Evolutionary conservation across 139 green algal genomes (phyloP).

Genomic region (Chlorella sp.): DNA sequence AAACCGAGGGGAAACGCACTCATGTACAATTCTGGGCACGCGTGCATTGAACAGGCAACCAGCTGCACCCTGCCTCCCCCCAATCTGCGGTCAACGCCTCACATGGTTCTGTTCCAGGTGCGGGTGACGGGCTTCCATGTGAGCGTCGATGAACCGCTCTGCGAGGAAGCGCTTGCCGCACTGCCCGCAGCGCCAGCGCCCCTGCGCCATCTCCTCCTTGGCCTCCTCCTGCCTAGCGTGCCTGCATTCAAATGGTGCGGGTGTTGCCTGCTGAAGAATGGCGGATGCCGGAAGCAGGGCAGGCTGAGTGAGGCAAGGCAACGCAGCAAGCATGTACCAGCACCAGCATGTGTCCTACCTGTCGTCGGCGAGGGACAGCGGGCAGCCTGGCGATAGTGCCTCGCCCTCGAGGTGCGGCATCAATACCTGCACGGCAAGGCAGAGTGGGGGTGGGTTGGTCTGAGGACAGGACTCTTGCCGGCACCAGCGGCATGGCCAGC

Average conservation of each 20-base stretch:
- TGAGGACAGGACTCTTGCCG: neutral
- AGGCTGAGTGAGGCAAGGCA: neutral
- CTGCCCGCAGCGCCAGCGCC: conserved; percentile 9
- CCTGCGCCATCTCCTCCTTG: neutral
- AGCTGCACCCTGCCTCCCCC: neutral
- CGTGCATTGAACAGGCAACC: neutral
- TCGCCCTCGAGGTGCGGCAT: neutral
- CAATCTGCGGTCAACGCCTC: neutral
- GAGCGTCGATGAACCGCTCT: neutral
- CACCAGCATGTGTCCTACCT: neutral
- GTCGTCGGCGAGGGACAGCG: neutral
- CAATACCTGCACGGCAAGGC: neutral
- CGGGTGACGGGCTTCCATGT: neutral
- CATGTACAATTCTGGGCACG: too few relatives aligned
- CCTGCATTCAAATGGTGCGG: neutral
- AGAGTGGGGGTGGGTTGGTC: neutral
- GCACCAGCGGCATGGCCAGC: too few relatives aligned
- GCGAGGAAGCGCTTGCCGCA: conserved; percentile 15
- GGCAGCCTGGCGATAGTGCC: neutral
- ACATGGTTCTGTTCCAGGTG: neutral
- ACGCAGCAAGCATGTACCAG: neutral
- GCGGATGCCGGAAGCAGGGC: too few relatives aligned
- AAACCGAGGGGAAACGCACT: too few relatives aligned
- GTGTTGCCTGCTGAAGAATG: too few relatives aligned
- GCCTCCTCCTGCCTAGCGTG: neutral